Conservation (phyloP, 2,329 filamentous ascomycete species). For the Lasiodiplodia citricola region DNA sequence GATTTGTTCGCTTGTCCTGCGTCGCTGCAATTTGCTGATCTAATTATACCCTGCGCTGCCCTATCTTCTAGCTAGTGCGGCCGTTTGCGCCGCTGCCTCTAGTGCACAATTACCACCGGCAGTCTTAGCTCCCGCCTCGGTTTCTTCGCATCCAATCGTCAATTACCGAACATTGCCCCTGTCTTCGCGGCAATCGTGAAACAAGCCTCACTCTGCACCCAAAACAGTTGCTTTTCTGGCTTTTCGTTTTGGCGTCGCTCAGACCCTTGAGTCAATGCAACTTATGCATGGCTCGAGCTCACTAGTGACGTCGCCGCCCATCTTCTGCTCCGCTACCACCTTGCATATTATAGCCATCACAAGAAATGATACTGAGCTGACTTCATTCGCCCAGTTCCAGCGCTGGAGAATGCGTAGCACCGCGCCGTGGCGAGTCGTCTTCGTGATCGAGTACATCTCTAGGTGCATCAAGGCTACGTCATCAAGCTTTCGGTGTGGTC, state of each 20-base stretch:
- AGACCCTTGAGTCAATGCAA: too few species aligned
- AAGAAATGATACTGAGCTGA: neutral
- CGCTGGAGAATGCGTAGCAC: neutral
- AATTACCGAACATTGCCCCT: neutral
- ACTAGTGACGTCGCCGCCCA: too few species aligned
- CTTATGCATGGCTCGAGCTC: too few species aligned
- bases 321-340: neutral
- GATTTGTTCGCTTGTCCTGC: neutral
- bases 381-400: too few species aligned
- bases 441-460: too few species aligned
- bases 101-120: too few species aligned
- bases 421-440: too few species aligned
- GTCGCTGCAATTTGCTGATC: neutral
- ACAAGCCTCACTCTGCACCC: neutral
- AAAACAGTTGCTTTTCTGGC: neutral
- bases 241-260: neutral
- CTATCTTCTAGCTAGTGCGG: too few species aligned
- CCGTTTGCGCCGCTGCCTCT: neutral
- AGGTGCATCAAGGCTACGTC: too few species aligned
- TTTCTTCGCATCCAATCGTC: neutral
- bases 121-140: neutral
- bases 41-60: neutral
- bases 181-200: neutral
- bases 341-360: neutral
- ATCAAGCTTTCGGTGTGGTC: too few species aligned